These are phyloP conservation scores for Saccharomyces hybrid DNA, from an alignment of 1,139 yeast genomes.

Conservation along the genomic window DNA sequence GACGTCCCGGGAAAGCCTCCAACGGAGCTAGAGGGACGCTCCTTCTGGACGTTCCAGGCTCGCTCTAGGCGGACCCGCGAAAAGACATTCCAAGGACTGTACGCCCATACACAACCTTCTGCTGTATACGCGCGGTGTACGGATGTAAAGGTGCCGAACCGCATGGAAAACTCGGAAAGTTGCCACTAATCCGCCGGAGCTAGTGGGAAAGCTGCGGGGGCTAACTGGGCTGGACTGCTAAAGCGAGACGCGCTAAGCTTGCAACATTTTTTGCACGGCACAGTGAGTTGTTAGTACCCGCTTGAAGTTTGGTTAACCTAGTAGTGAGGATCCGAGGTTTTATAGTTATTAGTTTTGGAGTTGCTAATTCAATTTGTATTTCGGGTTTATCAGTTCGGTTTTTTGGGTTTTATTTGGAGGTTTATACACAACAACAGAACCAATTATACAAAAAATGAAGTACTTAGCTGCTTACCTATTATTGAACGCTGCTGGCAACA, in stretches of 20 bases:
- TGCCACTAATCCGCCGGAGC: not conserved
- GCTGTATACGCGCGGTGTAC: not conserved
- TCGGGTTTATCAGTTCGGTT: not conserved
- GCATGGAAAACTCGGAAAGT: not conserved
- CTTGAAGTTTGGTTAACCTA: not conserved
- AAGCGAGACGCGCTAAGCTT: not conserved
- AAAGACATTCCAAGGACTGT: not conserved
- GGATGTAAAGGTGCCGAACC: not conserved
- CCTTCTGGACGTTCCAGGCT: not conserved
- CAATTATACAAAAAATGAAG: constrained; percentile 43
- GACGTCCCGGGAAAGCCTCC: not conserved
- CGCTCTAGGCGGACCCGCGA: not conserved
- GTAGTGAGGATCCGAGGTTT: not conserved
- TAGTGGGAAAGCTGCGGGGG: not conserved
- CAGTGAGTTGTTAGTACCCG: not conserved
- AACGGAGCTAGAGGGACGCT: not conserved
- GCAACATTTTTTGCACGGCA: not conserved
- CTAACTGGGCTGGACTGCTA: not conserved
- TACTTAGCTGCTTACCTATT: constrained; percentile 87
- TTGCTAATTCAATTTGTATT: not conserved
- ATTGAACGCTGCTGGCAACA: constrained; percentile 78
- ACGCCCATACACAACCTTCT: too few relatives aligned
- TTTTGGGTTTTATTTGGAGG: not conserved
- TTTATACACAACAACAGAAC: not conserved
- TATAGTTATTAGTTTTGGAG: not conserved